These are phyloP conservation scores for Mycena capillaripes DNA, from an alignment of 768 basidiomycete genomes.

Conservation along the genomic window DNA sequence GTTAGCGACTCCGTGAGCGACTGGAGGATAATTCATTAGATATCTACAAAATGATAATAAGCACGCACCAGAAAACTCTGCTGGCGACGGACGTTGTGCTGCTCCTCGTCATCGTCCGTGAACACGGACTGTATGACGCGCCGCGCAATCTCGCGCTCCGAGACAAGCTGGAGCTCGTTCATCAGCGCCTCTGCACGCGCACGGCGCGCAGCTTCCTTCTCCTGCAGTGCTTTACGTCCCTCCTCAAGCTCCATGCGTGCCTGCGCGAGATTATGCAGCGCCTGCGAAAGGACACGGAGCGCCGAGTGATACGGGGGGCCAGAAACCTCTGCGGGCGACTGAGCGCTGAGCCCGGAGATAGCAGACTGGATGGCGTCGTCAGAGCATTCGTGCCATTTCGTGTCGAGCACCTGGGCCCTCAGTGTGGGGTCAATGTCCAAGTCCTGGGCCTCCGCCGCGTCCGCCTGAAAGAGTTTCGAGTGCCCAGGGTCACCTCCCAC, in stretches of 20 bases:
- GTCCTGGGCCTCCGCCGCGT: slow-evolving; percentile 51
- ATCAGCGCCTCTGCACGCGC: slow-evolving; percentile 68
- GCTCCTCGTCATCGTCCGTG: slow-evolving; percentile 61
- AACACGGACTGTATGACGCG: slow-evolving; percentile 79
- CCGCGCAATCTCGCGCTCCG: slow-evolving; percentile 77
- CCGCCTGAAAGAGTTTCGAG: slow-evolving; percentile 37
- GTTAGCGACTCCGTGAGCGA: slow-evolving; percentile 67
- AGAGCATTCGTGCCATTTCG: slow-evolving; percentile 83
- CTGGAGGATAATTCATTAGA: slow-evolving; percentile 44
- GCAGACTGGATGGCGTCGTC: slow-evolving; percentile 80
- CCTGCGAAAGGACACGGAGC: slow-evolving; percentile 78
- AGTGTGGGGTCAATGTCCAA: slow-evolving; percentile 49
- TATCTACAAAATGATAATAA: too few relatives aligned
- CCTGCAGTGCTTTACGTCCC: slow-evolving; percentile 61
- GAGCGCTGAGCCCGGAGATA: slow-evolving; percentile 65
- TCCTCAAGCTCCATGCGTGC: slow-evolving; percentile 77
- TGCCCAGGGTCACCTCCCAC: slow-evolving; percentile 45
- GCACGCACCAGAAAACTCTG: slow-evolving; percentile 71
- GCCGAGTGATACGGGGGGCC: slow-evolving; percentile 76
- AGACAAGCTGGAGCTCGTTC: slow-evolving; percentile 63
- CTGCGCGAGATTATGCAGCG: slow-evolving; percentile 69
- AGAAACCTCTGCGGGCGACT: slow-evolving; percentile 61
- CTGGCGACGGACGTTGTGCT: slow-evolving; percentile 66
- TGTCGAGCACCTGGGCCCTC: slow-evolving; percentile 68
- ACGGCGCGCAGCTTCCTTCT: slow-evolving; percentile 71